These are phyloP conservation scores for Pseudocercospora cruenta DNA, from an alignment of 2,329 filamentous ascomycete genomes.

Conservation along the genomic window DNA sequence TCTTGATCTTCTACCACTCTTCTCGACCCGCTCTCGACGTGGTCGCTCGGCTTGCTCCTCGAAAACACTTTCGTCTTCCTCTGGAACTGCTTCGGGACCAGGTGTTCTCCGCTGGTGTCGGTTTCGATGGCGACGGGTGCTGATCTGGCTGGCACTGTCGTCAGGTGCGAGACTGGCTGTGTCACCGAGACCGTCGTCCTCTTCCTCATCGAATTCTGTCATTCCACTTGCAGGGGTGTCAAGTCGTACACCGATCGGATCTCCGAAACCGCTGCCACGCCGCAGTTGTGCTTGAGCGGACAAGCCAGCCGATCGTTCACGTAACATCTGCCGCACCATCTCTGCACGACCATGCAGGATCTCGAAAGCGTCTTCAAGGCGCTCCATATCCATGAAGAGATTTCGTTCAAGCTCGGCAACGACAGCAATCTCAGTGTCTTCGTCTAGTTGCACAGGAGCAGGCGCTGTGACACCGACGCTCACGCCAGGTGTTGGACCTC, in stretches of 20 bases:
- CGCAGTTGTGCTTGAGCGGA: slow-evolving; percentile 64
- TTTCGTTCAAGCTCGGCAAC: slow-evolving; percentile 90
- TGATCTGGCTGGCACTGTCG: slow-evolving; percentile 80
- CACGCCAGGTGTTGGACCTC: slow-evolving; percentile 36
- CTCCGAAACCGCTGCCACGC: slow-evolving; percentile 53
- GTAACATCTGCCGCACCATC: slow-evolving; percentile 73
- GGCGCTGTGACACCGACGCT: slow-evolving; percentile 42
- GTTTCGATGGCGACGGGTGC: slow-evolving; percentile 68
- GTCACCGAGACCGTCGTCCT: slow-evolving; percentile 42
- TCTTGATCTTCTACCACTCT: slow-evolving; percentile 13
- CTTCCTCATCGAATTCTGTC: slow-evolving; percentile 39
- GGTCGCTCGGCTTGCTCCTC: slow-evolving; percentile 32
- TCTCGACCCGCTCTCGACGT: slow-evolving; percentile 6
- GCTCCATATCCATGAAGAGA: slow-evolving; percentile 93
- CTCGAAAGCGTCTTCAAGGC: slow-evolving; percentile 91
- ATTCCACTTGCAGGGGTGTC: slow-evolving; percentile 46
- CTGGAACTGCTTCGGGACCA: slow-evolving; percentile 73
- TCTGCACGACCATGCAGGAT: slow-evolving; percentile 85
- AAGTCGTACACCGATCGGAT: slow-evolving; percentile 47
- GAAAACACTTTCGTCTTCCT: slow-evolving; percentile 60
- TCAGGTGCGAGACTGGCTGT: slow-evolving; percentile 68
- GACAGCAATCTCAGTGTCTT: slow-evolving; percentile 89
- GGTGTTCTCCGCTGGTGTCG: slow-evolving; percentile 70
- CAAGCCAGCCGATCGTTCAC: slow-evolving; percentile 81
- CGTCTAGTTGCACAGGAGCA: slow-evolving; percentile 81